phyloP scores from a whole-genome alignment of 305 asterid genomes.

The Vinca major region DNA sequence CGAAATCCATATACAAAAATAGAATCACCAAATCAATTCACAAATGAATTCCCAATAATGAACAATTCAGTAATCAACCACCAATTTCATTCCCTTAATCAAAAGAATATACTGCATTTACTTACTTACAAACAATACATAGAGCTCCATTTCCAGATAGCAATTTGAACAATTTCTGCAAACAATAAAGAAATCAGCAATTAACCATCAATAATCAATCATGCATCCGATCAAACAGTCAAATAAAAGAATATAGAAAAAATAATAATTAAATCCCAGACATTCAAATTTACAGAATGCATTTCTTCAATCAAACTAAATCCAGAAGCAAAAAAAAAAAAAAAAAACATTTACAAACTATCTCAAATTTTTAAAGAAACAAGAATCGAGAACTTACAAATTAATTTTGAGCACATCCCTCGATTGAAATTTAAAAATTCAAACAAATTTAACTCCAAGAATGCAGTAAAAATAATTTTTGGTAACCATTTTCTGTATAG shows the following conservation, averaged over 20 bases:
- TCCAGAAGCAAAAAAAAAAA: neutral
- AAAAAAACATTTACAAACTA: neutral
- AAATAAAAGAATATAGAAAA: neutral
- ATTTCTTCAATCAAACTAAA: neutral
- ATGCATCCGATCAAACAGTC: constrained; percentile 1
- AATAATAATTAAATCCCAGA: neutral
- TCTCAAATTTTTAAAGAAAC: neutral
- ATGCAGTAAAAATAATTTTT: neutral
- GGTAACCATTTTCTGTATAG: too few relatives aligned
- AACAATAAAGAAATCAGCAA: neutral
- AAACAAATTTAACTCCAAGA: neutral
- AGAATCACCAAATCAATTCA: neutral
- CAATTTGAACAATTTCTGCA: neutral
- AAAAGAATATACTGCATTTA: neutral
- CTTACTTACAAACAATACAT: neutral
- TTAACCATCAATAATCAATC: neutral
- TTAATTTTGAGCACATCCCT: neutral
- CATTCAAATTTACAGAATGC: neutral
- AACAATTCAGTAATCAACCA: neutral
- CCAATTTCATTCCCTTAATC: neutral
- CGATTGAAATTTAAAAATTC: neutral
- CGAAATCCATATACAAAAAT: neutral
- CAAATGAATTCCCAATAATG: neutral
- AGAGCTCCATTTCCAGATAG: neutral
- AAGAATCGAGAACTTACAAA: neutral